Percentiles rank a stretch among this genome's conserved stretches.
Conservation (phyloP, 345 rosid genomes). For the Garcia nutans region DNA sequence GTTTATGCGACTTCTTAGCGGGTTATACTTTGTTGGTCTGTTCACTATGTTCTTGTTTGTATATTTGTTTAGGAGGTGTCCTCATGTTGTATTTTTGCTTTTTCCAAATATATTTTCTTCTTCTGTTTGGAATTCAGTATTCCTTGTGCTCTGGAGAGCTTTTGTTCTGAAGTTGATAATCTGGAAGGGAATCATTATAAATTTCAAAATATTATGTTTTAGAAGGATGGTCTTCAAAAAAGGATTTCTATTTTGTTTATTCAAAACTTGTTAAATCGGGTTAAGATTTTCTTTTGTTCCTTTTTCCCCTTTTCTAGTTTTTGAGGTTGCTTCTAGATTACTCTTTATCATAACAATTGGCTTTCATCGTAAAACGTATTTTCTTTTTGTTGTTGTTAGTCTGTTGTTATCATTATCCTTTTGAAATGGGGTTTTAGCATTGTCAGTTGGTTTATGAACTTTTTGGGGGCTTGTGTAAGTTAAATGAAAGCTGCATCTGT, state of each 20-base stretch:
- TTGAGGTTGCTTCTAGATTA: not conserved
- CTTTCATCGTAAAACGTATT: not conserved
- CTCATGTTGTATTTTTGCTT: not conserved
- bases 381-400: not conserved
- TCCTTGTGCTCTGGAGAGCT: not conserved
- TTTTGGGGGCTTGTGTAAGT: not conserved
- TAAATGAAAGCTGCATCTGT: not conserved
- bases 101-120: not conserved
- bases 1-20: not conserved
- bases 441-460: not conserved
- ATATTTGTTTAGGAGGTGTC: not conserved
- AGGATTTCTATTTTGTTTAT: not conserved
- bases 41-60: not conserved
- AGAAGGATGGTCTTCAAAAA: not conserved
- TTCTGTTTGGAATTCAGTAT: not conserved
- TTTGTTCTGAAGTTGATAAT: not conserved
- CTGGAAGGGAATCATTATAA: not conserved
- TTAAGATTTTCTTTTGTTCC: no score
- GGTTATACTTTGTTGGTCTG: not conserved
- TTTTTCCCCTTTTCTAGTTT: no score
- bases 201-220: no score
- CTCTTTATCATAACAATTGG: not conserved
- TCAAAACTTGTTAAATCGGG: not conserved
- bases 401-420: not conserved
- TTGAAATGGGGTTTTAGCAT: not conserved